phyloP scores from a whole-genome alignment of 495 filamentous ascomycete species.

The Penicillium antarcticum region DNA sequence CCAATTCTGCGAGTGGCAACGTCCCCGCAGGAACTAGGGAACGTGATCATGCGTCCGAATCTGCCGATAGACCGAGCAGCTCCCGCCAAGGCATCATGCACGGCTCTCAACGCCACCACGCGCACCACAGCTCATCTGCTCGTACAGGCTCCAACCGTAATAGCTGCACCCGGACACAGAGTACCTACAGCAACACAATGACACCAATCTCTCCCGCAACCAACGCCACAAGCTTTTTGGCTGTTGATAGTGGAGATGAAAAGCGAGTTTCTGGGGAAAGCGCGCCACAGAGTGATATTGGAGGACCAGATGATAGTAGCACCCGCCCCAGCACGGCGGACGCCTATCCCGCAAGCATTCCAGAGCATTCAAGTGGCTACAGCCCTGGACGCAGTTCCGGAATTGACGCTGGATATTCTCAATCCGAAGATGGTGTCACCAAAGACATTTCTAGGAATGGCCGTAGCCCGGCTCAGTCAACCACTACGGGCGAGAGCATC shows the following conservation, averaged over 20 bases:
- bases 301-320: constrained; percentile 22
- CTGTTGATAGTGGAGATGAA: constrained; percentile 47
- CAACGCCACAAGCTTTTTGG: constrained; percentile 51
- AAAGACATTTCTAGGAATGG: constrained; percentile 29
- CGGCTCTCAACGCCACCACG: constrained; percentile 28
- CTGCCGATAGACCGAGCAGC: constrained; percentile 29
- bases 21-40: constrained; percentile 6
- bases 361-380: constrained; percentile 18
- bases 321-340: constrained; percentile 31
- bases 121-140: constrained; percentile 36
- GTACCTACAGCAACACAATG: constrained; percentile 44
- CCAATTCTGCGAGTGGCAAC: constrained; percentile 20
- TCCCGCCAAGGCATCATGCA: constrained; percentile 25
- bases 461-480: constrained; percentile 29
- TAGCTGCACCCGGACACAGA: constrained; percentile 44
- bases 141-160: constrained; percentile 39
- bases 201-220: constrained; percentile 47
- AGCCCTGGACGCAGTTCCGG: constrained; percentile 17
- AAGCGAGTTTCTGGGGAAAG: constrained; percentile 31
- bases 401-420: constrained; percentile 9
- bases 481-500: constrained; percentile 28
- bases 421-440: constrained; percentile 21
- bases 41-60: constrained; percentile 19
- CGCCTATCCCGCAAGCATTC: constrained; percentile 15
- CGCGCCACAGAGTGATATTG: constrained; percentile 26